Conservation (phyloP, 1,284 basidiomycete genomes). For the Irpex sp. region DNA sequence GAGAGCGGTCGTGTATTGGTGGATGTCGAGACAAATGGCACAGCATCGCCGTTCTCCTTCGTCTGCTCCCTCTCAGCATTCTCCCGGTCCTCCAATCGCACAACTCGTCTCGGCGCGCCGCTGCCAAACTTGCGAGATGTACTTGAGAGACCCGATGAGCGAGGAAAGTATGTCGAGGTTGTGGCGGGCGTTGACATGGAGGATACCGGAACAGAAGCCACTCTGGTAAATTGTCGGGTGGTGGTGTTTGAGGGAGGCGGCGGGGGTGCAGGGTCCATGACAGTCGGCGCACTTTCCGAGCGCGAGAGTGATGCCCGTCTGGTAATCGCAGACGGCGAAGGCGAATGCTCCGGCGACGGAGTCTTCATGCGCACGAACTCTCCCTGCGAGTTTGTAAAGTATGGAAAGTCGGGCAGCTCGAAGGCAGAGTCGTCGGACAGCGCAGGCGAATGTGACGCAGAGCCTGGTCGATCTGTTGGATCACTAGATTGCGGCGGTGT, state of each 20-base stretch:
- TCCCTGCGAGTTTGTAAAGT: conserved; percentile 5
- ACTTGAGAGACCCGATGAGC: conserved; percentile 30
- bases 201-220: conserved; percentile 48
- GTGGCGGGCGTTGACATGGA: conserved; percentile 28
- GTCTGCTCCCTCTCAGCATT: conserved; percentile 23
- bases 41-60: conserved; percentile 29
- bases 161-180: conserved; percentile 17
- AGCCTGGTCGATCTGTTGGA: not conserved
- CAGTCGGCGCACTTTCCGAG: conserved; percentile 55
- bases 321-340: not conserved
- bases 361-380: conserved; percentile 1
- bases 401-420: conserved; percentile 4
- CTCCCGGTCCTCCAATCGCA: conserved; percentile 39
- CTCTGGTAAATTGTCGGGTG: conserved; percentile 54
- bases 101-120: conserved; percentile 33
- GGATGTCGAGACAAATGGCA: conserved; percentile 11
- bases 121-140: conserved; percentile 31
- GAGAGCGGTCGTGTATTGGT: conserved; percentile 17
- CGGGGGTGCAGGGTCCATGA: conserved; percentile 13
- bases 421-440: conserved; percentile 6
- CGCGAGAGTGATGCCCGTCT: conserved; percentile 43
- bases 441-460: conserved; percentile 1
- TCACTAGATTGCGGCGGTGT: conserved; percentile 1
- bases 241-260: conserved; percentile 21
- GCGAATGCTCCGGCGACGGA: not conserved